Evolutionary conservation across 768 basidiomycete genomes (phyloP), one percentile per base, ranked within the genome.

Genomic region (Daedaleopsis sinensis): DNA sequence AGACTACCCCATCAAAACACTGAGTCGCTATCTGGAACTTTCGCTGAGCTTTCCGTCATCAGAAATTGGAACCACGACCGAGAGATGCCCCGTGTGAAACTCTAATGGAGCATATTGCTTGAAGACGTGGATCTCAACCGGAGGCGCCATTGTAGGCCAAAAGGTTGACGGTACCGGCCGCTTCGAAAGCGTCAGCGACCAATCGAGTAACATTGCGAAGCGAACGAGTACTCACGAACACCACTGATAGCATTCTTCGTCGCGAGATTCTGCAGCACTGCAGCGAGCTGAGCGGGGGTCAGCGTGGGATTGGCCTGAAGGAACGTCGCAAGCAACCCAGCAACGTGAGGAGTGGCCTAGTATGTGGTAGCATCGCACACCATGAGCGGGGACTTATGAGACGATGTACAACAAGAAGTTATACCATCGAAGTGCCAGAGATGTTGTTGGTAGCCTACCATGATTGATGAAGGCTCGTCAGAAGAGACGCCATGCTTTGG

Each of bases 361-460:
- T n/a, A 18, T 42, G 18, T 42, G n/a, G 39, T 42, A 42, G 39
- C 39, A 42, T 18, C 39, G 39, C 39, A 12, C 3, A 42, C 10
- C 39, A 42, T n/a, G 4, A 42, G 18, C 11, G 39, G 39, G 3
- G 18, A 32, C 7, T n/a, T n/a, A n/a, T n/a, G n/a, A n/a, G n/a
- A n/a, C n/a, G 27, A 32, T 7, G 7, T 32, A 32, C 7, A 32
- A 7, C 27, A 7, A 32, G 4, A 32, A 42, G 39, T 42, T 10
- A 13, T 18, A 42, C 39, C 39, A 42, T 42, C n/a, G 65, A 66
- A 42, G 65, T 66, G n/a, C 65, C 65, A 5, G 62, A 61, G 36
- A 66, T 61, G 48, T 38, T 56, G 52, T 61, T 64, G 19, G 55
- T 64, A 18, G 52, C 59, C 59, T 60, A 24, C 11, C 1, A 16